A percentile compares a stretch with the other conserved stretches of the same genome.
phyloP scores from a whole-genome alignment of 2,329 filamentous ascomycete species.

The Fusarium camptoceras region DNA sequence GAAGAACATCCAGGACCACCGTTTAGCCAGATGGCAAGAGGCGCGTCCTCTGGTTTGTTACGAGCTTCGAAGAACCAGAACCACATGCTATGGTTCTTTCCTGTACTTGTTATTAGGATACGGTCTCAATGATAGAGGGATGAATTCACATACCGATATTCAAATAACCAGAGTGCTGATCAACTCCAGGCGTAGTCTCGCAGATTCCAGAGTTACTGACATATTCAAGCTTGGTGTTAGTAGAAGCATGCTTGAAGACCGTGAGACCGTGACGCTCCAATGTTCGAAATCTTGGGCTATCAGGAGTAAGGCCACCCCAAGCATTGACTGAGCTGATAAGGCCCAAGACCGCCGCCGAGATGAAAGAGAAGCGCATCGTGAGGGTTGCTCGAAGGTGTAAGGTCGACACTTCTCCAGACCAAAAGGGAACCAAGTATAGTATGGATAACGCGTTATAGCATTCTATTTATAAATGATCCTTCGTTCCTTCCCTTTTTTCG shows the following conservation, averaged over 20 bases:
- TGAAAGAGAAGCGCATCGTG: conserved; percentile 37
- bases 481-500: not conserved
- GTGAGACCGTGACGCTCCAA: conserved; percentile 21
- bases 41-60: conserved; percentile 53
- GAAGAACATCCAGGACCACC: conserved; percentile 52
- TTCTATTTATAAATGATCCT: conserved; percentile 19
- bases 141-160: conserved; percentile 58
- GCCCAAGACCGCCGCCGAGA: conserved; percentile 34
- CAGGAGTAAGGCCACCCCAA: conserved; percentile 31
- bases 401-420: not conserved
- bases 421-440: not conserved
- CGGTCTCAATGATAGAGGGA: too few relatives aligned
- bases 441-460: not conserved
- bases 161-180: conserved; percentile 74
- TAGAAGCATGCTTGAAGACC: conserved; percentile 38
- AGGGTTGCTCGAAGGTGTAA: not conserved
- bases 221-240: conserved; percentile 41
- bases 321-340: conserved; percentile 29
- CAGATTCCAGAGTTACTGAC: conserved; percentile 58
- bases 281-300: conserved; percentile 36
- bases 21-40: conserved; percentile 68
- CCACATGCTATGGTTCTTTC: conserved; percentile 47
- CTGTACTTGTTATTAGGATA: conserved; percentile 43
- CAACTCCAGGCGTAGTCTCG: conserved; percentile 69
- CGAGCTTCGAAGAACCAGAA: conserved; percentile 65